Percentiles rank a stretch among this genome's conserved stretches.
Conservation (phyloP, 2,329 filamentous ascomycete genomes). For the Fusarium verrucosum region DNA sequence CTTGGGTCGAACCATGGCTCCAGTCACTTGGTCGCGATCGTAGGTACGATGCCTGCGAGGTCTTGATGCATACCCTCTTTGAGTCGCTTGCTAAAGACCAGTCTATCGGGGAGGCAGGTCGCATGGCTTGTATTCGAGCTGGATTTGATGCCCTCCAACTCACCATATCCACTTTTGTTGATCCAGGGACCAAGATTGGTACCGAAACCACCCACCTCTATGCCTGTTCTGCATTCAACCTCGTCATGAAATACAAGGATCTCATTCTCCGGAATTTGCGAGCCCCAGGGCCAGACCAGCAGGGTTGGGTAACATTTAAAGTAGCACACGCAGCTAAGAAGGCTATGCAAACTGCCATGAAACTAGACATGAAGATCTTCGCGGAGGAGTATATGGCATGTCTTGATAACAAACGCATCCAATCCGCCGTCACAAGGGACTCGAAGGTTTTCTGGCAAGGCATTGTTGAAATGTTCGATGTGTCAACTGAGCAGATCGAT, state of each 20-base stretch:
- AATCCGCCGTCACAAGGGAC: conserved; percentile 73
- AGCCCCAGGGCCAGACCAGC: conserved; percentile 38
- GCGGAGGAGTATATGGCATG: conserved; percentile 65
- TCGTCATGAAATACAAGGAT: conserved; percentile 69
- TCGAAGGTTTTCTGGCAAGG: conserved; percentile 60
- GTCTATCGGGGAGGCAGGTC: conserved; percentile 64
- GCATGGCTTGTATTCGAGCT: conserved; percentile 69
- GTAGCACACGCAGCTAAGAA: conserved; percentile 56
- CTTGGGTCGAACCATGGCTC: conserved; percentile 83
- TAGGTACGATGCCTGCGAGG: conserved; percentile 80
- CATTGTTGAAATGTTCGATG: conserved; percentile 76
- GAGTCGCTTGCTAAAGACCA: conserved; percentile 66
- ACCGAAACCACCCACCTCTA: conserved; percentile 66
- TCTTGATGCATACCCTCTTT: conserved; percentile 80
- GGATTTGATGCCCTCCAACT: conserved; percentile 69
- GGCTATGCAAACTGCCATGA: conserved; percentile 64
- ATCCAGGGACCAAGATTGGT: conserved; percentile 55
- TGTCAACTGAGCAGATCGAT: conserved; percentile 73
- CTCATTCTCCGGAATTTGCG: conserved; percentile 61
- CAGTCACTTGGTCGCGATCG: conserved; percentile 79
- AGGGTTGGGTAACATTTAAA: conserved; percentile 54
- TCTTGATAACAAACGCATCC: conserved; percentile 66
- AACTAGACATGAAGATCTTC: conserved; percentile 56
- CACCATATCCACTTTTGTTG: conserved; percentile 66
- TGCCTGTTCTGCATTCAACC: conserved; percentile 71